A percentile compares a stretch with the other conserved stretches of the same genome.
Conservation (phyloP, 805 yeast species). For the Yamadazyma takamatsuzukensis region DNA sequence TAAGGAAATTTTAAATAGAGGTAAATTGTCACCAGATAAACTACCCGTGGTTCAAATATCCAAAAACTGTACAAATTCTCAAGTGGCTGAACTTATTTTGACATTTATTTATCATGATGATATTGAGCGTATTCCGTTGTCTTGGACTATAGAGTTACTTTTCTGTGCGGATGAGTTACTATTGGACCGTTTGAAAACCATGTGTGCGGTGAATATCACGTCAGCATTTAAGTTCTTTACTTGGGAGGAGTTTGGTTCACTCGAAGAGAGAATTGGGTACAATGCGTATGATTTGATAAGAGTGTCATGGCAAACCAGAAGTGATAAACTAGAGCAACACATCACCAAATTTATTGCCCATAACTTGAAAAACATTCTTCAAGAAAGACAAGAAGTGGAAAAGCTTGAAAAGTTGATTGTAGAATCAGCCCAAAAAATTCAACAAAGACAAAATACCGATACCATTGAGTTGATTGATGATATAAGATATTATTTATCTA, state of each 20-base stretch:
- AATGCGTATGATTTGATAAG: slow-evolving; percentile 55
- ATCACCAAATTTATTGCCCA: slow-evolving; percentile 58
- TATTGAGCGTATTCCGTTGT: slow-evolving; percentile 43
- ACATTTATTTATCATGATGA: slow-evolving; percentile 58
- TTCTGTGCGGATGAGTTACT: slow-evolving; percentile 56
- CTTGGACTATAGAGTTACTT: slow-evolving; percentile 52
- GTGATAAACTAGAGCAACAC: slow-evolving; percentile 61
- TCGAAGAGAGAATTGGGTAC: slow-evolving; percentile 23
- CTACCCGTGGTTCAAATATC: slow-evolving; percentile 30
- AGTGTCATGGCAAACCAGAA: slow-evolving; percentile 64
- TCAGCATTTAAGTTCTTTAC: slow-evolving; percentile 19
- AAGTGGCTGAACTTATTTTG: slow-evolving; percentile 11
- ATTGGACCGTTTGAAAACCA: slow-evolving; percentile 60
- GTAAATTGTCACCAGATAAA: slow-evolving; percentile 5
- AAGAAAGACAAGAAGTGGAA: slow-evolving; percentile 25
- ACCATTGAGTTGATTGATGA: slow-evolving; percentile 79
- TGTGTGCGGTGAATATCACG: slow-evolving; percentile 53
- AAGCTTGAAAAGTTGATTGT: slow-evolving; percentile 19
- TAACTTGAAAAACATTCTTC: slow-evolving; percentile 36
- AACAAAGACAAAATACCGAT: slow-evolving; percentile 66
- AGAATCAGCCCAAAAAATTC: slow-evolving; percentile 54
- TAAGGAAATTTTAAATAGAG: slow-evolving; percentile 14
- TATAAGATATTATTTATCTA: slow-evolving; percentile 58
- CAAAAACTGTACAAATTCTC: slow-evolving; percentile 17
- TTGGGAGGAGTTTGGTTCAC: slow-evolving; percentile 15